Conservation (phyloP, 2,329 filamentous ascomycete species). For the Saccharata proteae region DNA sequence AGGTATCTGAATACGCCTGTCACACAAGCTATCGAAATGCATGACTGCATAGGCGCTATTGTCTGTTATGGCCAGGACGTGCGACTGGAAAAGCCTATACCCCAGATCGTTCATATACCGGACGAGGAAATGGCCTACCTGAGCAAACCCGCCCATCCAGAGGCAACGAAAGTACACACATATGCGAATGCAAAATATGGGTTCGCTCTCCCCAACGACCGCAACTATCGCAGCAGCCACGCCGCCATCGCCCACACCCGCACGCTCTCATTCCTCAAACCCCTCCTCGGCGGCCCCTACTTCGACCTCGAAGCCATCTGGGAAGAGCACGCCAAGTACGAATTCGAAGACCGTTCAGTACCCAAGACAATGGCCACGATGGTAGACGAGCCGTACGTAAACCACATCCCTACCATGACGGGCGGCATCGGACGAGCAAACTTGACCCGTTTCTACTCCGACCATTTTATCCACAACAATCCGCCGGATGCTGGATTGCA, state of each 20-base stretch:
- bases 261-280: slow-evolving; percentile 53
- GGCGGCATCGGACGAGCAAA: slow-evolving; percentile 56
- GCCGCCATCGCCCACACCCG: slow-evolving; percentile 56
- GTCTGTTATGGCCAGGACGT: no score
- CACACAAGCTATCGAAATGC: no score
- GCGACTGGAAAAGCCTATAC: no score
- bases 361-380: slow-evolving; percentile 70
- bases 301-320: slow-evolving; percentile 69
- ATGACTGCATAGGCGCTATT: no score
- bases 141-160: no score
- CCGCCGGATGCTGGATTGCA: slow-evolving; percentile 54
- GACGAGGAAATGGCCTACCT: no score
- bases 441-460: slow-evolving; percentile 55
- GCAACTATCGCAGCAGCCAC: slow-evolving; percentile 39
- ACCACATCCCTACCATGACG: slow-evolving; percentile 58
- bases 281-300: slow-evolving; percentile 47
- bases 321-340: slow-evolving; percentile 64
- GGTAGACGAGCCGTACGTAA: slow-evolving; percentile 69
- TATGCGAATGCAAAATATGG: neutral
- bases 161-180: slow-evolving; percentile 2
- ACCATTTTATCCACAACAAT: slow-evolving; percentile 67
- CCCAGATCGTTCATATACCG: no score
- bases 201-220: slow-evolving; percentile 40
- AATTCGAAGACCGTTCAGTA: slow-evolving; percentile 58
- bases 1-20: no score